Base-by-base conservation (phyloP, 306 rosid genomes). In the Rosa chinensis region DNA sequence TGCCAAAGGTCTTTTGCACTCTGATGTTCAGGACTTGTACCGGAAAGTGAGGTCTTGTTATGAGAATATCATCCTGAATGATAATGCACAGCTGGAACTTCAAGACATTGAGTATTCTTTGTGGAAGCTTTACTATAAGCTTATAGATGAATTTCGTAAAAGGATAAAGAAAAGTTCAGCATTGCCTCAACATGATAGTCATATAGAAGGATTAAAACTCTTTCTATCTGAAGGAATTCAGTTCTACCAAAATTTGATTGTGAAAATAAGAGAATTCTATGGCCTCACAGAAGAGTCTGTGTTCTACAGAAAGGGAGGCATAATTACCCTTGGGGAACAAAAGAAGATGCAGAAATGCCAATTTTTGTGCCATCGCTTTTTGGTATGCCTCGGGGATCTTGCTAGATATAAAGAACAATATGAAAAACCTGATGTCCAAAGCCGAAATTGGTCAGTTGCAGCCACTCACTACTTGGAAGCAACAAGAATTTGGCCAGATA, bases 61-160 rank as follows among this genome's bases (percentile, higher is more conserved):
- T 64, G 98, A 93, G 91, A 89, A 82, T 78, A 79, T 80, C 79
- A 80, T 95, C 55, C 77, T 89, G 75, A 79, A 62, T 18, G 84
- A 84, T 85, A 69, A 23, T 50, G 89, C 81, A 8, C 87, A 48
- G 52, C 67, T 82, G 55, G 97, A 91, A 77, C 91, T 95, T 81
- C 98, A 93, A 85, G 99, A 91, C 84, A 83, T 87, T n/a, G 99
- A 95, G 81, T 95, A 90, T 84, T 90, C 90, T 82, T 80, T 95
- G 87, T 95, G 99, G 99, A 95, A 90, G 89, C 93, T 95, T 63
- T 94, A 93, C 84, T 95, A 95, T 81, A 95, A 93, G 93, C 96
- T 88, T 66, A 93, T 95, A 2, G 99, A 91, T 61, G 99, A 95
- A 71, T 95, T 95, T 85, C 97, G 99, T 39, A 95, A 90, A 71